Conservation (phyloP, 1,284 basidiomycete genomes). For the Leccinum griseonigrum region DNA sequence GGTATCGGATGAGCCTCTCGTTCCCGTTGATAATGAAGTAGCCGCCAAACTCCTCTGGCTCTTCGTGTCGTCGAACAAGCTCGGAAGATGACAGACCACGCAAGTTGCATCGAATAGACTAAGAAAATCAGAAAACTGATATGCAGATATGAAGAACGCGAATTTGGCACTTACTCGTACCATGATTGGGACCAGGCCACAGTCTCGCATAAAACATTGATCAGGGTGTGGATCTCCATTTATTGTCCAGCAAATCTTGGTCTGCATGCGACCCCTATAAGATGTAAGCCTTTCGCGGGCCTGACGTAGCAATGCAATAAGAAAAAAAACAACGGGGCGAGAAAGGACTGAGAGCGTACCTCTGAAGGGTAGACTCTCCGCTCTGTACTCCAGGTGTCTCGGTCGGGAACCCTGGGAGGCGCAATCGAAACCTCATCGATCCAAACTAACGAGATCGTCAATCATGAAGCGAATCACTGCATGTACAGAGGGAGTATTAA, state of each 20-base stretch:
- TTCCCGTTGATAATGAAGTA: constrained; percentile 99
- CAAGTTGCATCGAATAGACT: constrained; percentile 96
- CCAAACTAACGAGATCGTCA: constrained; percentile 60
- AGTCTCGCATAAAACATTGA: constrained; percentile 80
- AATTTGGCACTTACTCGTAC: constrained; percentile 68
- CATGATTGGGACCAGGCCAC: constrained; percentile 96
- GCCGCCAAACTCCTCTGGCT: constrained; percentile 97
- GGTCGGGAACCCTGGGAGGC: constrained; percentile 86
- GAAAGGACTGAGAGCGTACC: constrained; percentile 43
- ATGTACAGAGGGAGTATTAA: constrained; percentile 20
- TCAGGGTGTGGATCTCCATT: constrained; percentile 63
- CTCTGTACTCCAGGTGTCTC: constrained; percentile 73
- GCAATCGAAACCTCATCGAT: constrained; percentile 86
- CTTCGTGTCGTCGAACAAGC: constrained; percentile 90
- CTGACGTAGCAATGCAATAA: constrained; percentile 40
- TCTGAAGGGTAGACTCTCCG: constrained; percentile 87
- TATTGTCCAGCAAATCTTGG: constrained; percentile 87
- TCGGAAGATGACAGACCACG: constrained; percentile 82
- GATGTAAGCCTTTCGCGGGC: constrained; percentile 90
- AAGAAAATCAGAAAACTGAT: constrained; percentile 3
- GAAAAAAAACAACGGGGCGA: constrained; percentile 2
- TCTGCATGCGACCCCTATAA: constrained; percentile 91
- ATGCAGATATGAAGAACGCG: constrained; percentile 1
- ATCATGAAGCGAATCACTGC: constrained; percentile 15
- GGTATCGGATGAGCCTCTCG: constrained; percentile 97